These are phyloP conservation scores for Aeschynomene evenia DNA, from an alignment of 306 rosid species.

Conservation along the genomic window DNA sequence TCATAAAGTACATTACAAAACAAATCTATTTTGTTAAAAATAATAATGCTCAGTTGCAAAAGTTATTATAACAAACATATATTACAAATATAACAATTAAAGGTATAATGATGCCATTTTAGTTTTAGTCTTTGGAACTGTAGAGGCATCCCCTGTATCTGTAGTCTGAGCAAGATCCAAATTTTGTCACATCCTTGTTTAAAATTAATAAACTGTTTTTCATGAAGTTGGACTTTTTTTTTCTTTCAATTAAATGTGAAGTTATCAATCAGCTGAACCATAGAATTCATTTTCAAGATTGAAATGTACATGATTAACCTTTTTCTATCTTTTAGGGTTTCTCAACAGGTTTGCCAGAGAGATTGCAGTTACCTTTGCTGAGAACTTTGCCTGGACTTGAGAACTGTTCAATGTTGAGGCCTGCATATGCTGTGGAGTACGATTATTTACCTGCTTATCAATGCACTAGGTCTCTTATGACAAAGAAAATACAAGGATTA, in stretches of 20 bases:
- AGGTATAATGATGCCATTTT: constrained; percentile 5
- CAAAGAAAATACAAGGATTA: constrained; percentile 86
- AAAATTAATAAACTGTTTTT: not conserved
- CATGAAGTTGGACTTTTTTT: not conserved
- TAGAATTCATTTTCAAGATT: not conserved
- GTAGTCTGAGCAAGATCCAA: constrained; percentile 12
- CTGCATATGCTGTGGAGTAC: constrained; percentile 98
- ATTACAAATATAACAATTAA: not conserved
- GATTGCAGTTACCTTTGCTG: constrained; percentile 85
- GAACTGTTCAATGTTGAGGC: constrained; percentile 94
- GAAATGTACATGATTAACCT: constrained; percentile 7
- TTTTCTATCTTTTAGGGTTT: constrained; percentile 63
- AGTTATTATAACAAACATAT: not conserved
- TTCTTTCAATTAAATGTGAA: not conserved
- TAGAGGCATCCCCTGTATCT: constrained; percentile 11
- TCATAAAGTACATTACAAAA: constrained; percentile 8
- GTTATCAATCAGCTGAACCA: constrained; percentile 5
- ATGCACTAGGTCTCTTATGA: constrained; percentile 89
- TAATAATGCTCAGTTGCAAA: constrained; percentile 1
- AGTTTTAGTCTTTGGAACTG: not conserved
- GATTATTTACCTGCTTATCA: constrained; percentile 94
- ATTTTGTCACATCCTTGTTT: constrained; percentile 16
- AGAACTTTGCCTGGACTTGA: constrained; percentile 98
- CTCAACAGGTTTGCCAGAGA: constrained; percentile 97
- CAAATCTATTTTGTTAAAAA: not conserved